Conservation (phyloP, 192 early-diverging fungal species). For the Podila verticillata region DNA sequence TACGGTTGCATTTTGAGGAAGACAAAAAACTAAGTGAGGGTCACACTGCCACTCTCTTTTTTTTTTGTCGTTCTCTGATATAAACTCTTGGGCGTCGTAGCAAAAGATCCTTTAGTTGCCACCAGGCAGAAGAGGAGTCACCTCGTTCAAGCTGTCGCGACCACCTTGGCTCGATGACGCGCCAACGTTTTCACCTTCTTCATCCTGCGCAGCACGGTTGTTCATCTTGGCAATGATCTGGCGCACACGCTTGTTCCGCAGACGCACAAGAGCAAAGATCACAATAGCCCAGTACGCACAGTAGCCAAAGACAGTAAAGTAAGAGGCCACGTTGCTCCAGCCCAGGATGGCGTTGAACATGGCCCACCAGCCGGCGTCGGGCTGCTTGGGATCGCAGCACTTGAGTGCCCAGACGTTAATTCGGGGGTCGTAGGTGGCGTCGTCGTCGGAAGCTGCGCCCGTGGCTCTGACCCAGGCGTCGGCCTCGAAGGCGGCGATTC, state of each 20-base stretch:
- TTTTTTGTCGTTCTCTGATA: too few relatives aligned
- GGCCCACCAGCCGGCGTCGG: conserved; percentile 64
- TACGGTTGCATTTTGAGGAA: too few relatives aligned
- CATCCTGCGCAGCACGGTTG: neutral
- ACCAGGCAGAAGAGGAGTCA: neutral
- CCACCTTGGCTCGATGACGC: neutral
- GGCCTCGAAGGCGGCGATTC: conserved; percentile 74
- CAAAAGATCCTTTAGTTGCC: too few relatives aligned
- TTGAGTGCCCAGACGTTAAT: conserved; percentile 67
- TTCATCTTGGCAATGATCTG: neutral
- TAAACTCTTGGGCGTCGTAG: too few relatives aligned
- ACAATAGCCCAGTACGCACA: conserved; percentile 80
- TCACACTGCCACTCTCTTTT: too few relatives aligned
- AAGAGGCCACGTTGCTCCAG: conserved; percentile 80
- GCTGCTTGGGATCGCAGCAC: conserved; percentile 69
- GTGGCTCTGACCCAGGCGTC: conserved; percentile 67
- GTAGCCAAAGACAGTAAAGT: conserved; percentile 78
- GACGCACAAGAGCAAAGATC: conserved; percentile 52
- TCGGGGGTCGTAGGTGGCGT: conserved; percentile 59
- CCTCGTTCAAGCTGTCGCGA: neutral
- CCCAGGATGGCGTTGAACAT: conserved; percentile 82
- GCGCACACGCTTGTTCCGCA: conserved; percentile 43
- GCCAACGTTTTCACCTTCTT: neutral
- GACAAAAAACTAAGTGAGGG: too few relatives aligned
- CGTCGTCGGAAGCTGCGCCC: conserved; percentile 73